Evolutionary conservation across 2,329 filamentous ascomycete genomes (phyloP), one percentile per base, ranked within the genome.

Genomic region (Colletotrichum salicis): DNA sequence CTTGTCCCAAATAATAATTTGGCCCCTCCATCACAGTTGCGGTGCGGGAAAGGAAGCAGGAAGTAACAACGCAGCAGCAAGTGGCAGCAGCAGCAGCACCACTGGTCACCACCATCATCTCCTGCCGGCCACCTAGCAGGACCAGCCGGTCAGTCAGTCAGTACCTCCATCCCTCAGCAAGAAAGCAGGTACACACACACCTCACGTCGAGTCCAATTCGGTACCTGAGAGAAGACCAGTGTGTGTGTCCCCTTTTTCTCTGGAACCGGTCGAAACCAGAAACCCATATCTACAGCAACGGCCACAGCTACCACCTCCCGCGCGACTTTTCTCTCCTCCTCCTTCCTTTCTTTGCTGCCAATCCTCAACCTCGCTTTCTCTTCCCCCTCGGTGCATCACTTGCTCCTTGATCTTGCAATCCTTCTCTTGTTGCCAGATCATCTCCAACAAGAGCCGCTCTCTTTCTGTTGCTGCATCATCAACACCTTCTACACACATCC

Each of bases 21-120:
- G 79, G 80, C 81, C 82, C 81, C 82, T 82, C 80, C 76, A 78
- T 79, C 77, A 74, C 78, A 65, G 51, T 67, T 58, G 64, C 56
- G 29, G 64, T 63, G 59, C 59, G 48, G 59, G 45, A 62, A 62
- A 52, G 48, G 45, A 54, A 33, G 45, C 45, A 52, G 52, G 60
- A 33, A 45, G 51, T 24, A 64, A 27, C 48, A 52, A 37, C 27
- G 22, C 57, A 59, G 24, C n/a, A n/a, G 15, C 37, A 59, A n/a
- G 37, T 35, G 7, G 62, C 19, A 59, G n/a, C 55, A 51, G n/a
- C 55, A 51, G 31, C 5, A 29, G 33, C 27, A 52, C 11, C 31
- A 62, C 35, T 19, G 24, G 24, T 22, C 22, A 41, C 8, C 13
- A 45, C 15, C 15, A 48, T 15, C 41, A 48, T 7, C 19, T n/a